A percentile compares a stretch with the other conserved stretches of the same genome.
These are phyloP conservation scores for Suhomyces emberorum DNA, from an alignment of 805 yeast species.

Conservation along the genomic window DNA sequence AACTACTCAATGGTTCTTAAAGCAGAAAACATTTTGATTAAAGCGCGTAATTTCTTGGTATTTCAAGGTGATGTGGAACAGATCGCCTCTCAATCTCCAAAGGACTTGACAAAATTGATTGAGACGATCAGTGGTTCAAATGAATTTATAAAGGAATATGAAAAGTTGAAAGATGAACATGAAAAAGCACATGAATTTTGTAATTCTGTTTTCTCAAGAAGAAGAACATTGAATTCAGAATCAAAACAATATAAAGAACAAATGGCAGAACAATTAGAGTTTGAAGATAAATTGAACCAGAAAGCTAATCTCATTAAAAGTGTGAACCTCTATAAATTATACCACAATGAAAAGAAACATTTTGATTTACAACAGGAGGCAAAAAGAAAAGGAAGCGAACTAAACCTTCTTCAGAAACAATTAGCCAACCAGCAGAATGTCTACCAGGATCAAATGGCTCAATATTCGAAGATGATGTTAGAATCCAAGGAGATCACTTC, in stretches of 20 bases:
- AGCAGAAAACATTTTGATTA: conserved; percentile 76
- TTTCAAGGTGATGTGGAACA: conserved; percentile 97
- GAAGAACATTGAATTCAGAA: conserved; percentile 69
- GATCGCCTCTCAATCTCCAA: conserved; percentile 82
- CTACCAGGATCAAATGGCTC: conserved; percentile 27
- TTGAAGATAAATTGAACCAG: conserved; percentile 52
- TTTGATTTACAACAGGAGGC: conserved; percentile 32
- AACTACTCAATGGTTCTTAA: conserved; percentile 68
- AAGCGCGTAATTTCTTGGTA: conserved; percentile 87
- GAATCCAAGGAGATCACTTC: conserved; percentile 40
- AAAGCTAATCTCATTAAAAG: conserved; percentile 45
- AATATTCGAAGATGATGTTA: conserved; percentile 46
- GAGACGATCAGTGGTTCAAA: conserved; percentile 84
- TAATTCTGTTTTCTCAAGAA: conserved; percentile 60
- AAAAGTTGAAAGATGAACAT: conserved; percentile 55
- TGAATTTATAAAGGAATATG: conserved; percentile 67
- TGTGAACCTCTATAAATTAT: conserved; percentile 61
- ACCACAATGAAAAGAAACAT: conserved; percentile 50
- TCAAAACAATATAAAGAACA: conserved; percentile 76
- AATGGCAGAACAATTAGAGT: conserved; percentile 65
- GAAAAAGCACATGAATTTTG: conserved; percentile 66
- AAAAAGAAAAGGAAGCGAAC: conserved; percentile 30
- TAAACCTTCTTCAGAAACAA: conserved; percentile 31
- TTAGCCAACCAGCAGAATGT: conserved; percentile 25
- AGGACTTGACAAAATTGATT: conserved; percentile 66